phyloP scores from a whole-genome alignment of 495 filamentous ascomycete genomes.

The Thozetella sp. region DNA sequence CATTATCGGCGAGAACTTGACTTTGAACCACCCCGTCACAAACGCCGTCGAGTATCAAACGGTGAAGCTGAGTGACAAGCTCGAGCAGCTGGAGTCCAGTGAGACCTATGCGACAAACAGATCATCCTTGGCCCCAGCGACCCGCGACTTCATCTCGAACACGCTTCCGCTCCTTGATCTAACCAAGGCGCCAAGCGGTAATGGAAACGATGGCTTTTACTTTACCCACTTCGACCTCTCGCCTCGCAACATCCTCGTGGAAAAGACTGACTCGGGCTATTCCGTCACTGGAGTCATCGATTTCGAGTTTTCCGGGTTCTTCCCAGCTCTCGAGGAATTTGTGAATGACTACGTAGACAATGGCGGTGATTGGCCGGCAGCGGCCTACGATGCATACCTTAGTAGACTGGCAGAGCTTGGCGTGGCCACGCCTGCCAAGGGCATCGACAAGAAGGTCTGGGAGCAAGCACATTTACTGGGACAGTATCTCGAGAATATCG shows the following conservation, averaged over 20 bases:
- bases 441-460: not conserved
- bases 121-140: not conserved
- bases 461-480: not conserved
- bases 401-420: constrained; percentile 1
- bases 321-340: constrained; percentile 45
- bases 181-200: not conserved
- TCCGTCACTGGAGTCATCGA: constrained; percentile 39
- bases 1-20: not conserved
- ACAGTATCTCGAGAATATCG: constrained; percentile 4
- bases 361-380: constrained; percentile 4
- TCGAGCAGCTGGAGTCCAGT: not conserved
- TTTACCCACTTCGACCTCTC: constrained; percentile 28
- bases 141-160: not conserved
- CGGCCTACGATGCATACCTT: constrained; percentile 1
- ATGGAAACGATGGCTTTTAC: constrained; percentile 2
- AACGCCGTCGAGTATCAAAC: not conserved
- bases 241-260: constrained; percentile 32
- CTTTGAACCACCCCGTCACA: not conserved
- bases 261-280: constrained; percentile 13
- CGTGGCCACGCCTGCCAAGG: not conserved
- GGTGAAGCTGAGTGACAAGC: not conserved
- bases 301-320: constrained; percentile 45
- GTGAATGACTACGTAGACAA: constrained; percentile 7
- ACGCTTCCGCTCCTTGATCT: not conserved
- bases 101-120: not conserved